Percentiles rank a stretch among this genome's conserved stretches.
Evolutionary conservation across 257 asterid genomes (phyloP).

Genomic region (Agastache rugosa): DNA sequence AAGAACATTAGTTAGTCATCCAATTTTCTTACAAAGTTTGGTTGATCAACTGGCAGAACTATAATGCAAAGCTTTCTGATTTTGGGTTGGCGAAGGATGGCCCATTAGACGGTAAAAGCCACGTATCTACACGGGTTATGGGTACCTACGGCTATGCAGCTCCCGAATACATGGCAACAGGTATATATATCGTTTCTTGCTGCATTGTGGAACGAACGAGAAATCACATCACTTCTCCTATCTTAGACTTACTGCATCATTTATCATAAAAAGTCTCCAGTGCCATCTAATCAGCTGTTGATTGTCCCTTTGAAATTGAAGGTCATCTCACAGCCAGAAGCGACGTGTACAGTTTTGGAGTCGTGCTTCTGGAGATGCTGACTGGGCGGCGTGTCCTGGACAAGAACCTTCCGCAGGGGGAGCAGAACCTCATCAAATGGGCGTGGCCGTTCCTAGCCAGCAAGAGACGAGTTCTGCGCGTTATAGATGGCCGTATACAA

Average conservation of each 20-base stretch:
- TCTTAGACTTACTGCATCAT: too few relatives aligned
- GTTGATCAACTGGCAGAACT: constrained; percentile 34
- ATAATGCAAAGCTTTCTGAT: constrained; percentile 41
- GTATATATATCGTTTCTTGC: constrained; percentile 11
- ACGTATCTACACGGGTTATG: constrained; percentile 40
- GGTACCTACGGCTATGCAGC: constrained; percentile 44
- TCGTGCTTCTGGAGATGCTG: constrained; percentile 34
- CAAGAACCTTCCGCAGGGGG: constrained; percentile 37
- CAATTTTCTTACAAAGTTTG: not conserved
- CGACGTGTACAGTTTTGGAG: constrained; percentile 39
- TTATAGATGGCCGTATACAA: constrained; percentile 27
- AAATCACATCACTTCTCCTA: too few relatives aligned
- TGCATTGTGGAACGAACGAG: not conserved
- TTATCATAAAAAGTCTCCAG: too few relatives aligned
- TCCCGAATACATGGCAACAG: constrained; percentile 39
- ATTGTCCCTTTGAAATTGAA: constrained; percentile 3
- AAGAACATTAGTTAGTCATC: not conserved
- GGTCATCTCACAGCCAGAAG: constrained; percentile 36
- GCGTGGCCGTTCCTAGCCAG: constrained; percentile 31
- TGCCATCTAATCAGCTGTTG: not conserved
- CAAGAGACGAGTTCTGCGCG: constrained; percentile 29
- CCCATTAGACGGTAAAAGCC: constrained; percentile 36
- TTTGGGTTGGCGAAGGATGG: constrained; percentile 44
- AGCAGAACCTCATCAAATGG: constrained; percentile 36
- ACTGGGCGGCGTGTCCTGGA: constrained; percentile 31